phyloP scores from a whole-genome alignment of 495 filamentous ascomycete genomes.

The Aspergillus carlsbadensis region DNA sequence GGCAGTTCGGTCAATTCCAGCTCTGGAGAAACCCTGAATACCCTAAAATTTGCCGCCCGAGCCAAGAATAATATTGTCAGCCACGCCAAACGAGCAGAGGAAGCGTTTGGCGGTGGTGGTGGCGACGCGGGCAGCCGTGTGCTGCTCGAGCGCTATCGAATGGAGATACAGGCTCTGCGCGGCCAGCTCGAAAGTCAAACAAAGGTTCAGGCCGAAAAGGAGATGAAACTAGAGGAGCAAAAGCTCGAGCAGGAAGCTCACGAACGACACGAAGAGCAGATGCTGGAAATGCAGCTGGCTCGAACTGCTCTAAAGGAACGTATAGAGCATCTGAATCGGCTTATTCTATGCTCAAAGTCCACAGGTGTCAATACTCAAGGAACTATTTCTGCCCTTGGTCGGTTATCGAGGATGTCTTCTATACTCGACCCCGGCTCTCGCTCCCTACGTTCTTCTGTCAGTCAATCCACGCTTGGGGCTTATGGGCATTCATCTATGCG shows the following conservation, averaged over 20 bases:
- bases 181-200: constrained; percentile 76
- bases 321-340: constrained; percentile 93
- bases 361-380: constrained; percentile 82
- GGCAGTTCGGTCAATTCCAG: constrained; percentile 65
- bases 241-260: constrained; percentile 79
- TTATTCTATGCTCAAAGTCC: constrained; percentile 94
- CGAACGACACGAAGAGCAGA: constrained; percentile 90
- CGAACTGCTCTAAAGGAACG: constrained; percentile 94
- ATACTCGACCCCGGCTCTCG: constrained; percentile 43
- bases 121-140: constrained; percentile 82
- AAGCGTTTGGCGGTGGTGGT: constrained; percentile 68
- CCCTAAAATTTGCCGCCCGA: constrained; percentile 92
- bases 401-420: constrained; percentile 61
- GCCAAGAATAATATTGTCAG: constrained; percentile 98
- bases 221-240: constrained; percentile 64
- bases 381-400: constrained; percentile 69
- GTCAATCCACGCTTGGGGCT: constrained; percentile 64
- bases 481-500: constrained; percentile 54
- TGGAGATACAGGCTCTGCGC: constrained; percentile 86
- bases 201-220: constrained; percentile 67
- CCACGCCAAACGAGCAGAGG: constrained; percentile 93
- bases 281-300: constrained; percentile 96
- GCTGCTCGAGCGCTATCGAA: constrained; percentile 86
- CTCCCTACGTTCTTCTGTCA: constrained; percentile 71
- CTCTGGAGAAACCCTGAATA: constrained; percentile 88